Evolutionary conservation across 1,284 basidiomycete genomes (phyloP).

Genomic region (Irpex sp.): DNA sequence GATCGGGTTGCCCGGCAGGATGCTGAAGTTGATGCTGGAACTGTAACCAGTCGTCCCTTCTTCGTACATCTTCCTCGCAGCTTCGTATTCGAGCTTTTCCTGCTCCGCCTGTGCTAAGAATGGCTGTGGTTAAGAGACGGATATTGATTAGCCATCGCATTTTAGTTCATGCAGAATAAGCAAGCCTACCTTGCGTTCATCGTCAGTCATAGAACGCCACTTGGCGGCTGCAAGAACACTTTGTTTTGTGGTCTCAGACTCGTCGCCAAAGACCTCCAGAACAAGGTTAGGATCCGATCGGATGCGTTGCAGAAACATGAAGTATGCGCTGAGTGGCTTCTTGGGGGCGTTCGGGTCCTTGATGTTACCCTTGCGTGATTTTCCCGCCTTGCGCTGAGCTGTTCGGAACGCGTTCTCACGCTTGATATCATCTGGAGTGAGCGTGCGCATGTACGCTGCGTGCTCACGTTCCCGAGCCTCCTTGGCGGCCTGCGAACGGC

Average conservation of each 20-base stretch:
- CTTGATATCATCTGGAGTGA: constrained; percentile 94
- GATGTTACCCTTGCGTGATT: constrained; percentile 91
- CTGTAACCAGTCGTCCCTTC: constrained; percentile 71
- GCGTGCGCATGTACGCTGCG: constrained; percentile 80
- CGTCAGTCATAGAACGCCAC: constrained; percentile 90
- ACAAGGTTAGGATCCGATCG: constrained; percentile 72
- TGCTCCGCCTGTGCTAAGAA: constrained; percentile 89
- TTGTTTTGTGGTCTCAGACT: constrained; percentile 93
- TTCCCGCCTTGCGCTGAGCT: constrained; percentile 90
- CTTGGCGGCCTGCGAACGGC: constrained; percentile 80
- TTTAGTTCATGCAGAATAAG: constrained; percentile 7
- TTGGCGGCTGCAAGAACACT: constrained; percentile 90
- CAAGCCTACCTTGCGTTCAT: constrained; percentile 77
- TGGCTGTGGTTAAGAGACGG: constrained; percentile 47
- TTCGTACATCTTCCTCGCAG: constrained; percentile 77
- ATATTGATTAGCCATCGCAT: constrained; percentile 11
- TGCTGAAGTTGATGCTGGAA: constrained; percentile 75
- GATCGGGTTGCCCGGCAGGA: constrained; percentile 60
- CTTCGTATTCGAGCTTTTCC: constrained; percentile 90
- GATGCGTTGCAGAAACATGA: constrained; percentile 91
- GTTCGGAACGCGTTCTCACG: constrained; percentile 90
- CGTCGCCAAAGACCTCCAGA: constrained; percentile 84
- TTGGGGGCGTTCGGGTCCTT: constrained; percentile 97
- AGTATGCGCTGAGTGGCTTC: constrained; percentile 93
- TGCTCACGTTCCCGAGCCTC: constrained; percentile 82